These are phyloP conservation scores for Neolentinus lepideus DNA, from an alignment of 1,284 basidiomycete species.

Conservation along the genomic window DNA sequence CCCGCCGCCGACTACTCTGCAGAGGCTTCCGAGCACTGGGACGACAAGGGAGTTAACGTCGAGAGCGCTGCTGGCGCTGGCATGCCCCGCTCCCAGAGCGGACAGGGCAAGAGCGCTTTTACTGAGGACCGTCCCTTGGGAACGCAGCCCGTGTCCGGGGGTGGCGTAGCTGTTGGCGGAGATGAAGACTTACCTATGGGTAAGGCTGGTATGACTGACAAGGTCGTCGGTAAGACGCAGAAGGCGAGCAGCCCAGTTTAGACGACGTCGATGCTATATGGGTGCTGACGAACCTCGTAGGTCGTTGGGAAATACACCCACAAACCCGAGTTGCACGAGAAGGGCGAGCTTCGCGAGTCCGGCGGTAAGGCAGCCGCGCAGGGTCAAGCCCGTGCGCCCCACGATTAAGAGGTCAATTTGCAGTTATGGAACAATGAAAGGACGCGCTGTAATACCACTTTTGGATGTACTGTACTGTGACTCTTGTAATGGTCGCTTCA, in stretches of 20 bases:
- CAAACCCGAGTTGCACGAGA: slow-evolving; percentile 46
- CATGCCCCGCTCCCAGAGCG: slow-evolving; percentile 5
- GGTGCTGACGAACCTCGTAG: slow-evolving; percentile 19
- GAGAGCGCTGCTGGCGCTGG: not conserved
- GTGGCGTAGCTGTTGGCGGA: slow-evolving; percentile 38
- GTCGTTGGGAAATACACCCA: slow-evolving; percentile 39
- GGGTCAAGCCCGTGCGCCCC: slow-evolving; percentile 33
- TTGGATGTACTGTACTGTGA: not conserved
- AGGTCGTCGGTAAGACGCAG: slow-evolving; percentile 46
- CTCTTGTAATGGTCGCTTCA: not conserved
- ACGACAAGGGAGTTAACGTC: not conserved
- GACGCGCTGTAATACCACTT: not conserved
- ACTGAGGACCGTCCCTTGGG: slow-evolving; percentile 32
- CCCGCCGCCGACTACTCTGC: slow-evolving; percentile 21
- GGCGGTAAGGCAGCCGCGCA: slow-evolving; percentile 41
- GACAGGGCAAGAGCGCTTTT: slow-evolving; percentile 23
- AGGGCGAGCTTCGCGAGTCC: slow-evolving; percentile 45
- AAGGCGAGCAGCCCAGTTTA: slow-evolving; percentile 27
- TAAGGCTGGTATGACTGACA: slow-evolving; percentile 39
- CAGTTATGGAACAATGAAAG: not conserved
- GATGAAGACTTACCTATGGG: slow-evolving; percentile 33
- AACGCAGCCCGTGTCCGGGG: slow-evolving; percentile 29
- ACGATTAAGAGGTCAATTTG: slow-evolving; percentile 22
- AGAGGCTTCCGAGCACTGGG: slow-evolving; percentile 14
- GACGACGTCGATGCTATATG: not conserved